Conservation (phyloP, 176 grass and related monocot genomes). For the Hsuehochloa calcarea region DNA sequence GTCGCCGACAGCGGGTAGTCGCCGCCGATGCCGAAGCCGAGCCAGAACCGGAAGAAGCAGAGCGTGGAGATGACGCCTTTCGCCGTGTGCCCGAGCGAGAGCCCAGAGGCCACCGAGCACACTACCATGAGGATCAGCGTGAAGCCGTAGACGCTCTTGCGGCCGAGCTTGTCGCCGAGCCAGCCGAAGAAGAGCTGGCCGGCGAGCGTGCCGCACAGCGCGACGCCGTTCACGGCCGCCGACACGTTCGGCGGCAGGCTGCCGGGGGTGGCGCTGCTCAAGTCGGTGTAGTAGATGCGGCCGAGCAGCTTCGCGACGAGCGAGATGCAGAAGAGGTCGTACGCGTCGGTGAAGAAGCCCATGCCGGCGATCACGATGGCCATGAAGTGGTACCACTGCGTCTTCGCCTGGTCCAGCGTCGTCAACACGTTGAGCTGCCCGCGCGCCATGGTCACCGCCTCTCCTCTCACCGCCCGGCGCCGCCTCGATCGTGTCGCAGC, state of each 20-base stretch:
- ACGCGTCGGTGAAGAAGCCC: constrained; percentile 90
- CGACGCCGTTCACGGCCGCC: constrained; percentile 64
- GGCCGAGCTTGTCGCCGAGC: constrained; percentile 78
- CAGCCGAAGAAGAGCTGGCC: constrained; percentile 84
- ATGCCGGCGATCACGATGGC: constrained; percentile 81
- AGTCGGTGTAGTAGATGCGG: constrained; percentile 71
- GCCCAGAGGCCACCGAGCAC: constrained; percentile 52
- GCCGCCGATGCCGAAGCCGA: constrained; percentile 77
- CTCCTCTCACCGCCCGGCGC: not conserved
- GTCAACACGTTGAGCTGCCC: constrained; percentile 61
- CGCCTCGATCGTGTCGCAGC: not conserved
- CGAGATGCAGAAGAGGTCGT: constrained; percentile 70
- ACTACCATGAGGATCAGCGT: constrained; percentile 72
- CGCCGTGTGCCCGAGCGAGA: constrained; percentile 46
- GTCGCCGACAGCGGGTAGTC: constrained; percentile 68
- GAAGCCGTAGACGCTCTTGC: constrained; percentile 75
- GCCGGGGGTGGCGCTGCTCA: constrained; percentile 26
- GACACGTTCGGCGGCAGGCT: constrained; percentile 62
- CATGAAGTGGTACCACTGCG: constrained; percentile 78
- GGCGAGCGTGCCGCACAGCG: constrained; percentile 65
- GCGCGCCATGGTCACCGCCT: constrained; percentile 31
- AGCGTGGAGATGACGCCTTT: constrained; percentile 51
- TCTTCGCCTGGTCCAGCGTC: constrained; percentile 62
- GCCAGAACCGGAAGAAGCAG: constrained; percentile 87
- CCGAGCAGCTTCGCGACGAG: constrained; percentile 65